Conservation (phyloP, 2,329 filamentous ascomycete species). For the Beauveria rudraprayagi region DNA sequence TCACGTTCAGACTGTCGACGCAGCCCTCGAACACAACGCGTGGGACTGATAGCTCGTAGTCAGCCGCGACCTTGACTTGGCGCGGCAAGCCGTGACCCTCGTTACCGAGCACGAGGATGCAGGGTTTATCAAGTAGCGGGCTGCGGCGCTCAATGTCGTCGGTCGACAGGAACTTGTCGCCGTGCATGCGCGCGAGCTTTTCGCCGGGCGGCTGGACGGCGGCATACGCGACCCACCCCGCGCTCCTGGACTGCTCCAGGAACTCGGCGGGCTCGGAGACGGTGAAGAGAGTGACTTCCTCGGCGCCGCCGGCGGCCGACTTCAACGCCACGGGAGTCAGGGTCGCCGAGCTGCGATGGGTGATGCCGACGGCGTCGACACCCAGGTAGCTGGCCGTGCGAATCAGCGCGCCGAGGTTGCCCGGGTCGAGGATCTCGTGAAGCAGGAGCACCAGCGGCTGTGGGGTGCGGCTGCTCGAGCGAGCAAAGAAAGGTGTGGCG, state of each 20-base stretch:
- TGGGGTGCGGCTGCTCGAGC: conserved; percentile 25
- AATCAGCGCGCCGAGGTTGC: conserved; percentile 84
- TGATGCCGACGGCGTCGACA: conserved; percentile 72
- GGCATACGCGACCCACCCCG: conserved; percentile 79
- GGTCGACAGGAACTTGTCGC: conserved; percentile 39
- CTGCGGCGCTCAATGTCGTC: conserved; percentile 40
- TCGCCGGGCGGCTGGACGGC: conserved; percentile 48
- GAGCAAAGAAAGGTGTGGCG: conserved; percentile 39
- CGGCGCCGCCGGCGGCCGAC: conserved; percentile 79
- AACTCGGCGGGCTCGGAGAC: conserved; percentile 62
- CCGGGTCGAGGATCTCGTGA: conserved; percentile 73
- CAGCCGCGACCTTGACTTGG: conserved; percentile 55
- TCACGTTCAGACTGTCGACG: conserved; percentile 91
- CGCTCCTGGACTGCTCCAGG: conserved; percentile 54
- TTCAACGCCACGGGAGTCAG: conserved; percentile 75
- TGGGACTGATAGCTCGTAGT: conserved; percentile 59
- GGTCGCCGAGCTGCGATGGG: conserved; percentile 63
- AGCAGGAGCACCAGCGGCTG: conserved; percentile 67
- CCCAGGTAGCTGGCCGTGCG: conserved; percentile 88
- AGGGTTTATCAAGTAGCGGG: conserved; percentile 54
- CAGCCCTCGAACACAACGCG: conserved; percentile 41
- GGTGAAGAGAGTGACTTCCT: conserved; percentile 67
- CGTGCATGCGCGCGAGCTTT: conserved; percentile 25
- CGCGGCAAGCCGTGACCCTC: conserved; percentile 69
- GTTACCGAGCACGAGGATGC: conserved; percentile 73